These are phyloP conservation scores for Danielia oregonensis DNA, from an alignment of 805 yeast genomes.

Conservation along the genomic window DNA sequence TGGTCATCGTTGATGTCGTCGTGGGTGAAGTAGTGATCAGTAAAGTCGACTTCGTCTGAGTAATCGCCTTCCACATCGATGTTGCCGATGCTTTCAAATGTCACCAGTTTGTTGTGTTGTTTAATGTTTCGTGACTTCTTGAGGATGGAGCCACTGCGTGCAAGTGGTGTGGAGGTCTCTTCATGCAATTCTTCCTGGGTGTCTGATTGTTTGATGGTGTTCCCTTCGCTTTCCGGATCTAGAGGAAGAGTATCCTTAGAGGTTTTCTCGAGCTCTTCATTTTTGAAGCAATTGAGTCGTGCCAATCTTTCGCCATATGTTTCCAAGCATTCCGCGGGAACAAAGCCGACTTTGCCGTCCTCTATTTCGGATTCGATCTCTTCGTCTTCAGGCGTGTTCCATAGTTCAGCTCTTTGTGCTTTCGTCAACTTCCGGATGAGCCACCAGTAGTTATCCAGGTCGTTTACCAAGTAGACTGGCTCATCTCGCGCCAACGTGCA, in stretches of 20 bases:
- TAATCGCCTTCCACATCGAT: constrained; percentile 21
- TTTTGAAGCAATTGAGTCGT: constrained; percentile 85
- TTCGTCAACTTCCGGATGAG: constrained; percentile 51
- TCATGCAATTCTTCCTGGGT: background rate
- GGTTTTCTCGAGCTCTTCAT: constrained; percentile 60
- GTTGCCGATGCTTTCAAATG: constrained; percentile 35
- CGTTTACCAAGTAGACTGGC: constrained; percentile 77
- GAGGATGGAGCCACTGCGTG: constrained; percentile 14
- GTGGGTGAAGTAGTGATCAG: constrained; percentile 18
- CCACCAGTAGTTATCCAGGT: constrained; percentile 97
- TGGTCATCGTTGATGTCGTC: constrained; percentile 15
- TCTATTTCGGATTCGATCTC: constrained; percentile 27
- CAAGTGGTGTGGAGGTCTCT: background rate
- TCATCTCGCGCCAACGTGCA: constrained; percentile 77
- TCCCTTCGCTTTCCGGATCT: background rate
- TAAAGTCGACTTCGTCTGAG: constrained; percentile 13
- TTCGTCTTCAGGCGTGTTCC: constrained; percentile 9
- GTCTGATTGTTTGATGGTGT: background rate
- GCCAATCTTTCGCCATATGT: constrained; percentile 90
- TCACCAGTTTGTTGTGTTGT: constrained; percentile 30
- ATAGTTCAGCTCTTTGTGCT: constrained; percentile 22
- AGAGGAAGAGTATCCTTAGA: constrained; percentile 7
- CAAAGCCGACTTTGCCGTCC: constrained; percentile 83
- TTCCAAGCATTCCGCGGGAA: constrained; percentile 94
- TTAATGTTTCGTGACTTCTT: constrained; percentile 8